Base-by-base conservation (phyloP, 2,329 filamentous ascomycete genomes). In the Sporothrix brasiliensis region DNA sequence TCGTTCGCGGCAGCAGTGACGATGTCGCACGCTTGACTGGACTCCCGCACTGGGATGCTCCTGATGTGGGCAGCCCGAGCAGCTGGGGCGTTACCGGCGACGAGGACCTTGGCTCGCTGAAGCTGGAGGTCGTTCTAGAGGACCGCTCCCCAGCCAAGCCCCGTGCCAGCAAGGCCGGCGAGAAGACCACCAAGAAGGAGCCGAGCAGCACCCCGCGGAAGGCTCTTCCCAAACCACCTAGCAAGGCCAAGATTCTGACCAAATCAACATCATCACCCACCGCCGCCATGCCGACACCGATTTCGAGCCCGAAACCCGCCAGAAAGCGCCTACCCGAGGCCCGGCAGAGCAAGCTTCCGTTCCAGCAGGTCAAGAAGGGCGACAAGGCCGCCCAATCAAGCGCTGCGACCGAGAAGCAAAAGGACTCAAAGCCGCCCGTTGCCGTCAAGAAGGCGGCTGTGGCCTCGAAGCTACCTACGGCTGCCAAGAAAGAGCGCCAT, bases 1-100 rank as follows among this genome's bases (percentile, higher is more conserved):
- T 98, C 21, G 91, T 99, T 49, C 89, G 89, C 74, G 94, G 93
- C 24, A 91, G 91, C 75, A 95, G 92, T 77, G 95, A 99, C 78
- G 89, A 93, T 73, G 91, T 99, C 52, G 95, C 95, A 24, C 86
- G 85, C 65, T 83, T 93, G 52, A 91, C 89, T 19, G 87, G 87
- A 27, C 79, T 91, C 34, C 87, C 88, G 4, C 85, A 79, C 19
- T 89, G 86, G 84, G 84, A 90, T 73, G 82, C 84, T 73, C 84
- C 86, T 70, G 85, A 86, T 24, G 79, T 83, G 52, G 83, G 84
- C 68, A 79, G 76, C 14, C 74, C 76, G n/a, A 67, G 72, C 58
- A 30, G 39, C 56, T 79, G 84, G 44, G 81, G 84, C 69, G 77
- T 81, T 69, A 81, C 83, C 71, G 79, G 82, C 70, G 82, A 82